These are phyloP conservation scores for Fonsecaea erecta DNA, from an alignment of 2,329 filamentous ascomycete genomes.

Conservation along the genomic window DNA sequence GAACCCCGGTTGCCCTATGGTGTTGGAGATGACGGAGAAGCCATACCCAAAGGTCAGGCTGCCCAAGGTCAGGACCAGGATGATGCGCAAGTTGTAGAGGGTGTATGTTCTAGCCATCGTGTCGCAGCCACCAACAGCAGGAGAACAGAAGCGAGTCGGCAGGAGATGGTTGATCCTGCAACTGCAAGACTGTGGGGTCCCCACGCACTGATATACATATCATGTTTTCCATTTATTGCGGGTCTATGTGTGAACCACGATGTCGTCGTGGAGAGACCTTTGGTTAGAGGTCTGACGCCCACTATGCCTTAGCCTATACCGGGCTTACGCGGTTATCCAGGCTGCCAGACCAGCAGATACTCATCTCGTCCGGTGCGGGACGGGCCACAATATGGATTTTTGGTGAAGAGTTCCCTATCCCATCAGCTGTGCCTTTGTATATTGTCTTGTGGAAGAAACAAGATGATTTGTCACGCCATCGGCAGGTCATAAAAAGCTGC, in stretches of 20 bases:
- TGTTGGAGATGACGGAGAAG: constrained; percentile 57
- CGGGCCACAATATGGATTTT: neutral
- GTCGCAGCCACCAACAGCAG: neutral
- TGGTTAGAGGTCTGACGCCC: neutral
- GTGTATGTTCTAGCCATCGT: constrained; percentile 32
- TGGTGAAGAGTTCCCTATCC: neutral
- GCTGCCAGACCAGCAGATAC: constrained; percentile 3
- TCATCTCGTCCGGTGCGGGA: neutral
- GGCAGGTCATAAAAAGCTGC: neutral
- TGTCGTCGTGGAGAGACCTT: neutral
- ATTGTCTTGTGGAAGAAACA: neutral
- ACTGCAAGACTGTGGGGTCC: constrained; percentile 6
- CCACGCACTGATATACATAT: constrained; percentile 17
- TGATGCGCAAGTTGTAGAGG: constrained; percentile 30
- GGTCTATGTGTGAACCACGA: neutral
- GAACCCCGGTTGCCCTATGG: constrained; percentile 60
- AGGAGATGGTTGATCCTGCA: constrained; percentile 9
- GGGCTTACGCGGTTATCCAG: constrained; percentile 18
- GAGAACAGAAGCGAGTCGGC: neutral
- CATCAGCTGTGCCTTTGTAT: neutral
- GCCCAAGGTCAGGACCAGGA: constrained; percentile 29
- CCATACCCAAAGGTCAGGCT: constrained; percentile 55
- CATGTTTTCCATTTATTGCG: neutral
- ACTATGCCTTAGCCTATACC: constrained; percentile 12
- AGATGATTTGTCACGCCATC: neutral